Evolutionary conservation across 306 rosid species (phyloP), one percentile per base, ranked within the genome.

Genomic region (Sindora glabra): DNA sequence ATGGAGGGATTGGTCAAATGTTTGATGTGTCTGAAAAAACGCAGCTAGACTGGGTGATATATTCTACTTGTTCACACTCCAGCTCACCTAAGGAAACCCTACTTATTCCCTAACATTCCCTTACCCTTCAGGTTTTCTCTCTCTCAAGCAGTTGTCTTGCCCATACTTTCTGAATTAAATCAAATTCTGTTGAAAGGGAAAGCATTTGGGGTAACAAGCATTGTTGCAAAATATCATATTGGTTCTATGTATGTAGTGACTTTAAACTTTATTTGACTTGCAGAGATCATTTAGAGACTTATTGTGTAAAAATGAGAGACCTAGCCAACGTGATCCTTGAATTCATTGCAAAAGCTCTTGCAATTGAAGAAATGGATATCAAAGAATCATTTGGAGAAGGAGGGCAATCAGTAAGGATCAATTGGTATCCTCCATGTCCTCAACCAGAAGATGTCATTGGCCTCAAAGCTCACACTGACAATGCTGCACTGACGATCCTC

Each of bases 341-440:
- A 7, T 8, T 26, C 0, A 37, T 37, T 42, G 48, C 23, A 6
- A 5, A 36, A 8, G 62, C 48, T n/a, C 21, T 56, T 0, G 5
- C 2, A 8, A 37, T 38, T 13, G 44, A 56, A 8, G 0, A 11
- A 12, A 25, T 21, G 17, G 62, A 56, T 1, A 8, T 56, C 7
- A 23, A 1, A 40, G 48, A 37, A 1, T 3, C 9, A 13, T 56
- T 56, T 3, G 17, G 17, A 8, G 48, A 22, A 21, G 48, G 62
- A 34, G 40, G 40, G 9, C 61, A 67, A 2, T 16, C 37, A 15
- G 34, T 73, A 46, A 72, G 82, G 16, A 71, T 77, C 63, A 77
- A 77, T 29, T 77, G 61, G 38, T 71, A 77, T 63, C 74, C 81
- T 34, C 82, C 78, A 37, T 77, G 82, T 51, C 74, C 74, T 3